Evolutionary conservation across 352 stramenopile species (phyloP), one percentile per base, ranked within the genome.

Genomic region (Phytophthora cryptogea): DNA sequence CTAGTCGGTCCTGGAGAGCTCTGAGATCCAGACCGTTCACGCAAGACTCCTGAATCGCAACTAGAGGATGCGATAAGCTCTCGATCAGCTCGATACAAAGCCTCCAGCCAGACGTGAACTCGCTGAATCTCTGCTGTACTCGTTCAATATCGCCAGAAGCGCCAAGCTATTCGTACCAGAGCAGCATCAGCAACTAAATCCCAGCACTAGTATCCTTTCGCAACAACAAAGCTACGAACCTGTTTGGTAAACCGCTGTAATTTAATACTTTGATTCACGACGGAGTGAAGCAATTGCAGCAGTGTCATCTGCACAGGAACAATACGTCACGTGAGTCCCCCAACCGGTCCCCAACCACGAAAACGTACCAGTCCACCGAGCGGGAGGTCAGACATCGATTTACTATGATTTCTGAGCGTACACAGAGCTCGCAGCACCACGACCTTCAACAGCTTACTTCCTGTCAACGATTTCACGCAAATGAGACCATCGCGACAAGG

Each of bases 91-190:
- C 55, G 7, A 63, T 45, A 27, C 72, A 85, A 11, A 83, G 36
- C 39, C 76, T 79, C 70, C 68, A 83, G 2, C 72, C 61, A 2
- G 72, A 76, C 0, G 77, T 87, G 63, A 80, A 87, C 43, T 74
- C 57, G 45, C 77, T 83, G 49, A 87, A 83, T 37, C 59, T 41
- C 2, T 14, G 39, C 13, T 84, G 71, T 0, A 45, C 57, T 9
- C 3, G 35, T 1, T 33, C 16, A 11, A 87, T 53, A 8, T 52
- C 49, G 17, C 9, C n/a, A 7, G 5, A 4, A 11, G 62, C 49
- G 20, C 49, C 35, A 10, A 67, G 45, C 56, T 71, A 30, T 20
- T 10, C 44, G 8, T 17, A 32, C 11, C 8, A 14, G n/a, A 49
- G 47, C 8, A 28, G 0, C 26, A 23, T 52, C 23, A 51, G 16